Base-by-base conservation (phyloP, 306 rosid species). In the Quercus rubra region DNA sequence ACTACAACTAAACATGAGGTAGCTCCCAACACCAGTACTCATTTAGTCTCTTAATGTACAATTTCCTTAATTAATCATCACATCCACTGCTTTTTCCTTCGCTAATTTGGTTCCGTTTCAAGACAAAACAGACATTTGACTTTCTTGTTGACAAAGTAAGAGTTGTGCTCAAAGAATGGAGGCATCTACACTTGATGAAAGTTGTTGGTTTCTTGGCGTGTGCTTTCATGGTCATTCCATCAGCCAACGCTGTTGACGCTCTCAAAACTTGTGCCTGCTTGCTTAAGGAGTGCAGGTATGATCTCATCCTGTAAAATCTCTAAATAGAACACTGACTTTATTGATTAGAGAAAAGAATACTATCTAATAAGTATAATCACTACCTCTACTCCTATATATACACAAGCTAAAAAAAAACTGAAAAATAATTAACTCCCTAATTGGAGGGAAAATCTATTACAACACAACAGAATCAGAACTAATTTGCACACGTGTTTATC, bases 231-330 rank as follows among this genome's bases (percentile, higher is more conserved):
- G 63, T 91, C 81, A 51, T 80, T 66, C 99, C 99, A 38, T 88
- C 99, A 15, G 96, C 97, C 73, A 71, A 85, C 73, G 99, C 98
- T 70, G 92, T 87, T 30, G 99, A 95, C 74, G 96, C 99, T 77
- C 94, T 95, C 77, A 95, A 92, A 90, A 91, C 97, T 78, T 95
- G 99, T 84, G 33, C 98, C 69, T 95, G 99, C 87, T 92, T 95
- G 78, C 83, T 95, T 55, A 92, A 91, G 88, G 98, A 90, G 78
- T 95, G 99, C 99, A 90, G 96, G 99, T 94, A 82, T 58, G 54
- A 12, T 49, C 54, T 46, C 52, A 46, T 46, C 12, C 52, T 35
- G 9, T 35, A 6, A 35, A 35, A 35, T 31, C 35, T 35, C 41
- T 35, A 35, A 35, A 35, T 35, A 35, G 9, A 35, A 6, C 41